Evolutionary conservation across 257 asterid species (phyloP), one percentile per base, ranked within the genome.

Genomic region (Euphrasia confusa): DNA sequence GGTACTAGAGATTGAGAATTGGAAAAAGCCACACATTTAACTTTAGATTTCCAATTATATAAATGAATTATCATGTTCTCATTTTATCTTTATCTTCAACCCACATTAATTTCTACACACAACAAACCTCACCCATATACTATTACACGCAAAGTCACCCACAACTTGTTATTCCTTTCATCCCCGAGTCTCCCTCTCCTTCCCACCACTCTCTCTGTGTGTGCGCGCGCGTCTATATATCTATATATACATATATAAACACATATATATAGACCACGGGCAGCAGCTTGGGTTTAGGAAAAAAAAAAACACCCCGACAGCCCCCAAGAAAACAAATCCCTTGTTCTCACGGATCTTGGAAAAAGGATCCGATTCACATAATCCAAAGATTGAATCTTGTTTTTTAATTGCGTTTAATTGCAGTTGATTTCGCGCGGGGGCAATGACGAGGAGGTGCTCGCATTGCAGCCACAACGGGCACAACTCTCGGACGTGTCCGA

Each of bases 381-480:
- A 5, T 50, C 60, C 24, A 14, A 40, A 72, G 54, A 17, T 60
- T 63, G 21, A 2, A 10, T 65, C 56, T 26, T 0, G 11, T 37
- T 9, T 11, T 56, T 9, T 4, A 8, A 12, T 37, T 53, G 42
- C 10, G 33, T 37, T 2, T 37, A 3, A 5, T 44, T 11, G 39
- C 17, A 58, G 28, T 32, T 24, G 5, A 10, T 33, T 45, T 58
- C 28, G 42, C 42, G 42, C 42, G 18, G 73, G 65, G 73, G 65
- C 69, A 50, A 93, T 93, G 99, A 93, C 97, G 63, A 73, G 99
- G 67, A 70, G 94, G 77, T 93, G 99, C 73, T 93, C 99, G 80
- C 99, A 93, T 90, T 93, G 99, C 85, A 85, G 99, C 71, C 85
- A 90, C 72, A 93, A 93, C 84, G 99, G 99, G 15, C 99, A 93